Percentiles rank a stretch among this genome's conserved stretches.
Conservation (phyloP, 495 filamentous ascomycete species). For the Sordaria brevicollis region DNA sequence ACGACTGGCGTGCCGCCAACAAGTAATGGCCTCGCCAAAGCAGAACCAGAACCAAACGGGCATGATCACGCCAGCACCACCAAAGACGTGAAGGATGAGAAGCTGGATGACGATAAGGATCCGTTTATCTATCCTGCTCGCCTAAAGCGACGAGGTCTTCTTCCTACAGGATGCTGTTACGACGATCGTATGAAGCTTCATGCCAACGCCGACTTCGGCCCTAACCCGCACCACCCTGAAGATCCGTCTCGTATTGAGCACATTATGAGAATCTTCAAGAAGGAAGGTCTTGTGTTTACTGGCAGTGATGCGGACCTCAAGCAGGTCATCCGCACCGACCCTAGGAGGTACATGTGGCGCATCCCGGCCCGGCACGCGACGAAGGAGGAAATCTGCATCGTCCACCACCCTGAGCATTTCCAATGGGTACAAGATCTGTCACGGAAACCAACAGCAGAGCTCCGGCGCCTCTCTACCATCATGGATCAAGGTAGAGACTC, state of each 20-base stretch:
- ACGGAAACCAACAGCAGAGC: slow-evolving; percentile 40
- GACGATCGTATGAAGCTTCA: slow-evolving; percentile 91
- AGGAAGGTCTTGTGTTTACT: slow-evolving; percentile 58
- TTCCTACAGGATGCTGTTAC: slow-evolving; percentile 75
- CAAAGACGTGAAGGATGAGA: slow-evolving; percentile 14
- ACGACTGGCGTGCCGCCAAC: slow-evolving; percentile 20
- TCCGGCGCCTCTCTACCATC: slow-evolving; percentile 45
- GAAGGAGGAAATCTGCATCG: slow-evolving; percentile 61
- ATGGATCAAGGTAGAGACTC: slow-evolving; percentile 65
- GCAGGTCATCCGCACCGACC: slow-evolving; percentile 30
- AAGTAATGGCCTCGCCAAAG: slow-evolving; percentile 26
- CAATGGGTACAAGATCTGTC: slow-evolving; percentile 61
- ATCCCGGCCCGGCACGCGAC: slow-evolving; percentile 69
- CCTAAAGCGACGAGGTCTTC: slow-evolving; percentile 18
- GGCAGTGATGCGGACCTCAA: slow-evolving; percentile 38
- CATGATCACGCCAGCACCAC: slow-evolving; percentile 10
- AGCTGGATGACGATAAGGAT: slow-evolving; percentile 7
- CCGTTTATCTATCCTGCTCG: slow-evolving; percentile 10
- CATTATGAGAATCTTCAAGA: slow-evolving; percentile 77
- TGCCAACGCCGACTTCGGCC: slow-evolving; percentile 60
- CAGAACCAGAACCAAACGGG: slow-evolving; percentile 9
- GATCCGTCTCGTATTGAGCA: slow-evolving; percentile 81
- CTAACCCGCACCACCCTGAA: slow-evolving; percentile 76
- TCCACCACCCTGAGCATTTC: slow-evolving; percentile 67
- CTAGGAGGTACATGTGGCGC: slow-evolving; percentile 56